Evolutionary conservation across 805 yeast species (phyloP), one percentile per base, ranked within the genome.

Genomic region (Hanseniaspora valbyensis): DNA sequence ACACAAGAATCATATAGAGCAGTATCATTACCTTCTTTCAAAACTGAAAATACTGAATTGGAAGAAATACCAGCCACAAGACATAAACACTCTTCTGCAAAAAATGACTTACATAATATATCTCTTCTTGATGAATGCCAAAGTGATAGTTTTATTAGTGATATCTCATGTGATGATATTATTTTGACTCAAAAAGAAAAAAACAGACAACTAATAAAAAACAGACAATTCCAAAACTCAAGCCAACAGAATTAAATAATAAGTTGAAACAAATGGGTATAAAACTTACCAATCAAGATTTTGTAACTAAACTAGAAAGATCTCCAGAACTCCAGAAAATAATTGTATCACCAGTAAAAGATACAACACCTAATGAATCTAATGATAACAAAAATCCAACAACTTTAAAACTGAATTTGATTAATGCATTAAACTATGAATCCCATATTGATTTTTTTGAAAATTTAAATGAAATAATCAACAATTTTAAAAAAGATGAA

Each of bases 231-330:
- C 8, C 16, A 16, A 34, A n/a, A 22, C 41, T 28, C 9, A 22
- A 21, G n/a, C 22, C 41, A n/a, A 29, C 44, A 6, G 44, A 28
- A 4, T 8, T 41, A 9, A 41, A 41, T 19, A 41, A 19, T 6
- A 41, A 24, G 14, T 14, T 41, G 3, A 41, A 41, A 21, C 14
- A 41, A 18, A 41, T 41, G 44, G 44, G 44, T 3, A 41, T 41
- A 4, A 41, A 41, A 29, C 26, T 41, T 8, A 10, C 34, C 2
- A 41, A 41, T n/a, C 34, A 41, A 19, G 44, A 41, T 4, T 14
- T 41, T 3, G 10, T 29, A 19, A 13, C n/a, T 14, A 41, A 29
- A 18, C 4, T 41, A 3, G 25, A 18, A 24, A 19, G 12, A 7
- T 19, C 10, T 3, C 18, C 30, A 28, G 26, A 7, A 29, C 12